Evolutionary conservation across 2,329 filamentous ascomycete species (phyloP).

Genomic region (Monosporascus sp.): DNA sequence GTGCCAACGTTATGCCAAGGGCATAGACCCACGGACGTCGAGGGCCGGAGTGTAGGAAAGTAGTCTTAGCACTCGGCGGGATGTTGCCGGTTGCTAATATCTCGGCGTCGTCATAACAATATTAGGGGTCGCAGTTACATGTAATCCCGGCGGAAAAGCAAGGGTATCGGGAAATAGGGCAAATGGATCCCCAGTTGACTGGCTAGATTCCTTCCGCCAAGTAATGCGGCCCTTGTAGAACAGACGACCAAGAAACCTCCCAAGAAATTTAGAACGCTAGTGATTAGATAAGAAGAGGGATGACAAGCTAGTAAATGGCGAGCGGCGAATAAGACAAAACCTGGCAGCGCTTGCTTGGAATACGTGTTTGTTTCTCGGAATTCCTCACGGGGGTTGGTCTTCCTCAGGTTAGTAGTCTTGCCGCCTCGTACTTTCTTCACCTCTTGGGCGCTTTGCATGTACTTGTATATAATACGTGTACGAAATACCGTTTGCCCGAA

Average conservation of each 20-base stretch:
- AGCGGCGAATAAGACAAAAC: no score
- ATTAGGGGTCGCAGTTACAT: neutral
- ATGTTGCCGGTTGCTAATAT: neutral
- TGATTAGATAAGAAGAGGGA: no score
- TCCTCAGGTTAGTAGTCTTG: no score
- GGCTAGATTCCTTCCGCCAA: neutral
- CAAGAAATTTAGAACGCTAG: neutral
- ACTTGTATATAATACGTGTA: no score
- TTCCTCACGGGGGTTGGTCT: no score
- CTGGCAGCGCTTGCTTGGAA: no score
- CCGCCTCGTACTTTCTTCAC: no score
- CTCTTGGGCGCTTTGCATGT: no score
- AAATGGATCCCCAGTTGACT: neutral
- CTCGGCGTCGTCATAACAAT: neutral
- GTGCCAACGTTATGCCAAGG: slow-evolving; percentile 2
- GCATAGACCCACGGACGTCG: neutral
- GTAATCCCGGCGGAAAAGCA: neutral
- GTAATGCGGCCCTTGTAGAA: neutral
- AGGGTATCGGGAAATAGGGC: neutral
- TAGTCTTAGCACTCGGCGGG: neutral
- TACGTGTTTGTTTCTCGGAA: no score
- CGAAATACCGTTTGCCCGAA: no score
- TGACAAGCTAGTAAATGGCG: no score
- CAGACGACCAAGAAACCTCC: neutral
- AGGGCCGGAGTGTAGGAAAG: neutral